Base-by-base conservation (phyloP, 2,329 filamentous ascomycete genomes). In the Trichoderma arundinaceum region DNA sequence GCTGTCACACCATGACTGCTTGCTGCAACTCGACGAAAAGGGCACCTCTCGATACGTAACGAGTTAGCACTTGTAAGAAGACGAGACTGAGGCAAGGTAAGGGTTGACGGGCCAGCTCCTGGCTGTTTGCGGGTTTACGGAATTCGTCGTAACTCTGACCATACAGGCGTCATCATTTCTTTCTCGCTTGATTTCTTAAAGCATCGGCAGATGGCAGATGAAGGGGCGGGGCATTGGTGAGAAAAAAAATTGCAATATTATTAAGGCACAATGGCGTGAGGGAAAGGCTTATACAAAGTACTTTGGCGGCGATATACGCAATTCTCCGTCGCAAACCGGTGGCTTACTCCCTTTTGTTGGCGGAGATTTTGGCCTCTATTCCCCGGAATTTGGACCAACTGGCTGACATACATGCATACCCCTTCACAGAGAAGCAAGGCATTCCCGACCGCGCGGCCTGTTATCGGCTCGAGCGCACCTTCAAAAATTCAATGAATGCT, bases 1-100 rank as follows among this genome's bases (percentile, higher is more conserved):
- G 59, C 59, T 63, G 59, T 52, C 49, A 62, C 59, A 63, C 48
- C 59, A 63, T 63, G 49, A 63, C 59, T 53, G 49, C 59, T 63
- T 54, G 38, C 59, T 63, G 59, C 49, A 63, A 32, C 48, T 52
- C 59, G 59, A 52, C 59, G 17, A 43, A 63, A 63, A 54, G 15
- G 39, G 59, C 35, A 58, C 19, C 19, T 51, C 19, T 58, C 44
- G n/a, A 46, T 46, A 63, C 59, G 38, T 15, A 63, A 54, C 32
- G 17, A 38, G 59, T 63, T 63, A 63, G 59, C 22, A 35, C 48
- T 53, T 52, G 39, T 35, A 35, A 52, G 48, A 63, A 38, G 46
- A 28, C 28, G 9, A 33, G 28, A 53, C 38, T 43, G 48, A 51
- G 39, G 59, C 48, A 44, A 53, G 59, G 48, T 13, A 53, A 62